Base-by-base conservation (phyloP, 192 early-diverging fungal genomes). In the Backusella australiensis region DNA sequence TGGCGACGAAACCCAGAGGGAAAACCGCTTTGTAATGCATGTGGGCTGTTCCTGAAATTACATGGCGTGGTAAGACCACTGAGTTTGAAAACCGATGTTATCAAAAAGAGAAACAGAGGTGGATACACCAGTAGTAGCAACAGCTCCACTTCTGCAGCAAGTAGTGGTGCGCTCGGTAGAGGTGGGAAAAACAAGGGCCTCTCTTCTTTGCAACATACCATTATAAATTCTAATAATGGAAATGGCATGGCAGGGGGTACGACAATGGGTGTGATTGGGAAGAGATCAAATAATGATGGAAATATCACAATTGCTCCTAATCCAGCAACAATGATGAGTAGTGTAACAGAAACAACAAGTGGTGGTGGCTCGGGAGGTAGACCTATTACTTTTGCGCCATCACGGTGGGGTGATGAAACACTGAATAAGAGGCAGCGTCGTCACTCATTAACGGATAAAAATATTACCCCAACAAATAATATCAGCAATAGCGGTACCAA, bases 1-100 rank as follows among this genome's bases (percentile, higher is more conserved):
- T 98, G 97, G 97, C 88, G 97, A 5, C 85, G 95, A 15, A 90
- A 94, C 81, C 85, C 89, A n/a, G 84, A 89, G 41, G 97, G 96
- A 35, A 89, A 91, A 67, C 87, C 94, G 8, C 89, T 98, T 17
- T 98, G 97, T 82, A 98, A 98, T 72, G 96, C 96, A 0, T 98
- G 97, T 81, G 97, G 96, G 3, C 86, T 98, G 71, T 98, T 92
- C 83, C 89, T 89, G 75, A 98, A 97, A 84, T 89, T 98, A 21
- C 97, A 98, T 78, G 93, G 92, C 17, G 89, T 90, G n/a, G 82
- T 86, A 2, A 84, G 97, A 52, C 97, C 97, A 6, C 84, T 92
- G 59, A 89, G 89, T 63, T 86, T 98, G 78, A 94, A 93, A 79
- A 91, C 91, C 0, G 91, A 94, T 74, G 91, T 95, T 1, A 94